phyloP scores from a whole-genome alignment of 1,139 yeast species.

The Candida gigantensis region DNA sequence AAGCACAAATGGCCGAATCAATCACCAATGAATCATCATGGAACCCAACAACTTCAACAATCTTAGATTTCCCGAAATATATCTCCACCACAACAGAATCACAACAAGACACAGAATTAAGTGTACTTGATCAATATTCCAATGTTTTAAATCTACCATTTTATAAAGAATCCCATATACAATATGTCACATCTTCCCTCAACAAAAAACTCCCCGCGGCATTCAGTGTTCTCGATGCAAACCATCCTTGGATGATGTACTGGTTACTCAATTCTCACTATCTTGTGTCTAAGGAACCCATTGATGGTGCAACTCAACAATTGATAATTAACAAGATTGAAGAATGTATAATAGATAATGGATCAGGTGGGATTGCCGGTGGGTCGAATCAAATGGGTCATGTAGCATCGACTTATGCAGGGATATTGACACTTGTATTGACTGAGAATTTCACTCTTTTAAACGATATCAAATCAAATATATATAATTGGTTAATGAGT shows the following conservation, averaged over 20 bases:
- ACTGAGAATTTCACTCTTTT: constrained; percentile 45
- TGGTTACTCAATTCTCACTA: constrained; percentile 68
- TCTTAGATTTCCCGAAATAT: constrained; percentile 16
- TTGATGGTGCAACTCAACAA: constrained; percentile 7
- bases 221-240: constrained; percentile 68
- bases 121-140: constrained; percentile 24
- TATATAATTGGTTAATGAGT: constrained; percentile 65
- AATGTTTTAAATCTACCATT: no score
- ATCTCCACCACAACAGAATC: constrained; percentile 36
- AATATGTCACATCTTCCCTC: constrained; percentile 30
- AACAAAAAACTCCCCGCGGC: constrained; percentile 47
- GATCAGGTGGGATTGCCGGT: constrained; percentile 79
- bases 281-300: constrained; percentile 5
- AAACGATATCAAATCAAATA: constrained; percentile 25
- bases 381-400: constrained; percentile 83
- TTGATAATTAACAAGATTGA: constrained; percentile 25
- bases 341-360: constrained; percentile 29
- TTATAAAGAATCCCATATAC: constrained; percentile 20
- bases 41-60: constrained; percentile 5
- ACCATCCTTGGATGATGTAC: constrained; percentile 87
- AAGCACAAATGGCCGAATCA: constrained; percentile 6
- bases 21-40: no score
- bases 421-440: constrained; percentile 60
- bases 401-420: constrained; percentile 84
- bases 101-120: constrained; percentile 43